phyloP scores from a whole-genome alignment of 2,329 filamentous ascomycete species.

The Epichloe glyceriae region DNA sequence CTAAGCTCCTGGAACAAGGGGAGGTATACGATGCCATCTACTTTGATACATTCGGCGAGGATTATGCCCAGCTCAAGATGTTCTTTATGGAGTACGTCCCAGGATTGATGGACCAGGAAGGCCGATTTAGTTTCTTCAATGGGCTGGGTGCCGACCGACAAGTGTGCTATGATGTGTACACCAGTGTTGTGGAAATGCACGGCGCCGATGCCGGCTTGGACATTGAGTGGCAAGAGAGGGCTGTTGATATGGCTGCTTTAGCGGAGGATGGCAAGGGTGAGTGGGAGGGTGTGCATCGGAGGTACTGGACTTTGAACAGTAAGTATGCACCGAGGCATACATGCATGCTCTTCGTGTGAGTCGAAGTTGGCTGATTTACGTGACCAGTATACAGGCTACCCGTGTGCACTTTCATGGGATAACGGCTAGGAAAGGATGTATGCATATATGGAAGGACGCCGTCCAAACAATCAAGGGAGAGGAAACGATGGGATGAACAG shows the following conservation, averaged over 20 bases:
- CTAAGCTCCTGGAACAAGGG: conserved; percentile 51
- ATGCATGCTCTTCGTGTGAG: not conserved
- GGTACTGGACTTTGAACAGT: conserved; percentile 76
- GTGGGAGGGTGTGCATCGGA: conserved; percentile 78
- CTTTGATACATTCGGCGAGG: conserved; percentile 95
- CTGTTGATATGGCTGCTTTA: conserved; percentile 54
- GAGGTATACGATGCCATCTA: conserved; percentile 79
- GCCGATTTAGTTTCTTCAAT: conserved; percentile 79
- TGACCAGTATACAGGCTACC: conserved; percentile 55
- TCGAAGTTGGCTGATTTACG: not conserved
- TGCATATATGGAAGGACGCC: not conserved
- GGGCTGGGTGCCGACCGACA: conserved; percentile 83
- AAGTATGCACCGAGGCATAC: not conserved
- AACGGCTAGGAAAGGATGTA: not conserved
- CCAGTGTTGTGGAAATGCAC: conserved; percentile 83
- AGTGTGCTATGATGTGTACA: conserved; percentile 94
- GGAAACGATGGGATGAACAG: not conserved
- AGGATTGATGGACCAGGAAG: conserved; percentile 55
- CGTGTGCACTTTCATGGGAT: conserved; percentile 60
- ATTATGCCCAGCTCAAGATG: conserved; percentile 69
- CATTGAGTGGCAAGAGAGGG: conserved; percentile 69
- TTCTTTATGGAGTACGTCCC: conserved; percentile 88
- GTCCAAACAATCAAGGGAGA: not conserved
- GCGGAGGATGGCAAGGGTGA: conserved; percentile 56
- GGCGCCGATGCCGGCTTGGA: conserved; percentile 80